phyloP scores from a whole-genome alignment of 176 grass and related monocot genomes.

The Triticum monococcum region DNA sequence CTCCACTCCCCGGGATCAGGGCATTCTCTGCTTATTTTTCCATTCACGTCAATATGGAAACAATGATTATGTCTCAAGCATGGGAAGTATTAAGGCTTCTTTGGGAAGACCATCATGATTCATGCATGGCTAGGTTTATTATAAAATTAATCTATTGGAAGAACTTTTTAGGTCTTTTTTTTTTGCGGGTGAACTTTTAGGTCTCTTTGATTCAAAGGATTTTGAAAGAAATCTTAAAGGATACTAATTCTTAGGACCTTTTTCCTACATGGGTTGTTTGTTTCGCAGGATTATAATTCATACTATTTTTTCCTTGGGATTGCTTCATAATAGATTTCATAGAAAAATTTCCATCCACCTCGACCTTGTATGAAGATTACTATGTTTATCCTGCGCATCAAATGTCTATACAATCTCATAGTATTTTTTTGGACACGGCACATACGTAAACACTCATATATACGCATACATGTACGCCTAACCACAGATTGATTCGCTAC shows the following conservation, averaged over 20 bases:
- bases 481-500: no score
- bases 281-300: background rate
- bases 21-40: background rate
- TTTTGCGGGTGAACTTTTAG: no score
- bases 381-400: background rate
- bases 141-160: background rate
- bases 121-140: background rate
- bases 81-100: no score
- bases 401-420: background rate
- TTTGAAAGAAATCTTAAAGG: no score
- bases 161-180: no score
- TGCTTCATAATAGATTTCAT: background rate
- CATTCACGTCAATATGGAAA: background rate
- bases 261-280: background rate
- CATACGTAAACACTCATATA: no score
- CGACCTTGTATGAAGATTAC: background rate
- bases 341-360: background rate
- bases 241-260: no score
- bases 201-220: no score
- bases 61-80: background rate
- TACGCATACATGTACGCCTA: no score
- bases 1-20: background rate
- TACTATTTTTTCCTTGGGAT: background rate
- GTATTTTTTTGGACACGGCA: no score
- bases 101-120: no score